A percentile compares a stretch with the other conserved stretches of the same genome.
Evolutionary conservation across 495 filamentous ascomycete species (phyloP).

Genomic region (Hyaloscypha hepaticicola): DNA sequence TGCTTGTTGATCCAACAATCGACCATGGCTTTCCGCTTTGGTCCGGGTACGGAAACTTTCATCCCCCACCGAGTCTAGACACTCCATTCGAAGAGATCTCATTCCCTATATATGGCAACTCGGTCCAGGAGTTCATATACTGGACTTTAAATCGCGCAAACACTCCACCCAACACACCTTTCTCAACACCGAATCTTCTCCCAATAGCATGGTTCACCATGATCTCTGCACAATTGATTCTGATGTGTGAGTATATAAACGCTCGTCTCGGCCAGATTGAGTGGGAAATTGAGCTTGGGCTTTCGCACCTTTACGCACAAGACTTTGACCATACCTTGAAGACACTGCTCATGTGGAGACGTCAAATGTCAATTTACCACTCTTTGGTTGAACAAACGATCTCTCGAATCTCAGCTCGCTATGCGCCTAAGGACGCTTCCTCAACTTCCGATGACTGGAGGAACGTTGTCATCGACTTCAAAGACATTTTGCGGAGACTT

Average conservation of each 20-base stretch:
- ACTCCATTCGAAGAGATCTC: constrained; percentile 1
- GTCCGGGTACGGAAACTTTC: constrained; percentile 20
- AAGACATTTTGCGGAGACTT: constrained; percentile 24
- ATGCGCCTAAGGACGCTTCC: background rate
- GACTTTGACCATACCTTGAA: constrained; percentile 38
- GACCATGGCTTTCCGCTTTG: constrained; percentile 19
- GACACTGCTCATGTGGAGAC: constrained; percentile 40
- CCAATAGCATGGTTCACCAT: constrained; percentile 35
- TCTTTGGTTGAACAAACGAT: constrained; percentile 33
- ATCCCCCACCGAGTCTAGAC: constrained; percentile 18
- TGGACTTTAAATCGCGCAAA: constrained; percentile 12
- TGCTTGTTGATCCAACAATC: constrained; percentile 25
- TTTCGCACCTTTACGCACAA: constrained; percentile 28
- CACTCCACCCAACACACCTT: constrained; percentile 33
- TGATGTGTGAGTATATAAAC: constrained; percentile 39
- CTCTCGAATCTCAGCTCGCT: constrained; percentile 17
- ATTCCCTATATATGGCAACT: constrained; percentile 7
- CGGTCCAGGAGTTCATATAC: constrained; percentile 16
- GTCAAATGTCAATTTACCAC: constrained; percentile 13
- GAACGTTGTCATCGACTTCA: constrained; percentile 9
- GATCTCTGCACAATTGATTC: constrained; percentile 41
- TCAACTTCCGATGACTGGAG: background rate
- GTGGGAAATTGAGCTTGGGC: constrained; percentile 41
- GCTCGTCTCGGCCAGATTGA: constrained; percentile 45
- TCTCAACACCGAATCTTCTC: constrained; percentile 15